A percentile compares a stretch with the other conserved stretches of the same genome.
phyloP scores from a whole-genome alignment of 139 green algal genomes.

The Chlorella sp. region DNA sequence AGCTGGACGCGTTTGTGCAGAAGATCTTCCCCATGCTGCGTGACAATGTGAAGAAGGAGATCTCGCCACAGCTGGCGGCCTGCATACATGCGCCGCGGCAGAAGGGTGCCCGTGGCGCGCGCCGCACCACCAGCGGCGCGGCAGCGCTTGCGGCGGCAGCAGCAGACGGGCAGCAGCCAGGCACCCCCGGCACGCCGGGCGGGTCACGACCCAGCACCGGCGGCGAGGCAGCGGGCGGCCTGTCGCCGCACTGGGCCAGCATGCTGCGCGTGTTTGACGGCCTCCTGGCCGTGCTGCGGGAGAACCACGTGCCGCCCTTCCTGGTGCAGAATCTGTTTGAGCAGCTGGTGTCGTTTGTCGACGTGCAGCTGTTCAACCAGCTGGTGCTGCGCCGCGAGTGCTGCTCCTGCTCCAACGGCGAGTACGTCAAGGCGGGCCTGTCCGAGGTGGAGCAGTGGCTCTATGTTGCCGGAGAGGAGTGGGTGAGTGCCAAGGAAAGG shows the following conservation, averaged over 20 bases:
- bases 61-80: conserved; percentile 84
- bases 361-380: conserved; percentile 99
- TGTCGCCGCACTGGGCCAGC: conserved; percentile 82
- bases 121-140: conserved; percentile 14
- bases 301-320: conserved; percentile 90
- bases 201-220: too few relatives aligned
- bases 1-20: conserved; percentile 98
- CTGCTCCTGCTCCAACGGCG: conserved; percentile 99
- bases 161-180: too few relatives aligned
- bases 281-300: conserved; percentile 86
- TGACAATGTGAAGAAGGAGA: conserved; percentile 98
- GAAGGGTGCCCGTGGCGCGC: conserved; percentile 21
- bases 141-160: too few relatives aligned
- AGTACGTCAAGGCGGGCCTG: conserved; percentile 98
- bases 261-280: conserved; percentile 89
- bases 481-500: conserved; percentile 44
- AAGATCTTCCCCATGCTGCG: conserved; percentile 98
- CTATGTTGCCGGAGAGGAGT: conserved; percentile 75
- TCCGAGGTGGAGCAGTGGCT: conserved; percentile 96
- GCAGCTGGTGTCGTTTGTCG: conserved; percentile 96
- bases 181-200: too few relatives aligned
- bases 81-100: conserved; percentile 87
- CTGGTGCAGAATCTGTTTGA: conserved; percentile 84
- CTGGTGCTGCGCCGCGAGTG: conserved; percentile 98
- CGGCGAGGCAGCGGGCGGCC: conserved; percentile 19